Base-by-base conservation (phyloP, 805 yeast genomes). In the Teunomyces lycoperdinae region DNA sequence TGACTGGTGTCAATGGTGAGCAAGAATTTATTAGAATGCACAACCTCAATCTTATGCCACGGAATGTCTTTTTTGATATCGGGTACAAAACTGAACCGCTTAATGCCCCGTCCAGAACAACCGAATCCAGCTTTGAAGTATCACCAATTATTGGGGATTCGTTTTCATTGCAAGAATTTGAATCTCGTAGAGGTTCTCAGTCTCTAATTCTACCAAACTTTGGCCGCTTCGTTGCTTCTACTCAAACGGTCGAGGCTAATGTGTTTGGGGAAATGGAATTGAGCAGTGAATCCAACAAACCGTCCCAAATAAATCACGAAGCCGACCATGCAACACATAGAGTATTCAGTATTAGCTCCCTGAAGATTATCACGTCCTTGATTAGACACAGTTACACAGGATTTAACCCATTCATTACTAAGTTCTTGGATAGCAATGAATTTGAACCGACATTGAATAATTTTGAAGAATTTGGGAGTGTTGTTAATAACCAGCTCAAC, bases 331-430 rank as follows among this genome's bases (percentile, higher is more conserved):
- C 34, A 26, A 20, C 39, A 43, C 42, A 28, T 30, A 52, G 45
- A 16, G 64, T 70, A 5, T 64, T 68, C 47, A 63, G 68, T 35
- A 60, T 67, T 13, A 65, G 57, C 45, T 56, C 62, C 32, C 63
- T 66, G 9, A 67, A 58, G 46, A 63, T 64, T 32, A 58, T 68
- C 13, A 62, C 71, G 2, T 60, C 68, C 1, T 63, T 66, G 13
- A 62, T 78, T 14, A 67, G 66, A 34, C 83, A 80, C 56, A 84
- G 85, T 56, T 89, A 89, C 60, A 74, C 70, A 2, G 96, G 96
- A 0, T 66, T 70, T 24, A 84, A 86, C 57, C 83, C 84, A 1
- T 81, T 79, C 50, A 80, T 90, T 29, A 58, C 78, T 44, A 74
- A 77, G 36, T 85, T 78, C 57, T 69, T 90, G 44, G 68, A 72